Percentiles rank a stretch among this genome's conserved stretches.
Evolutionary conservation across 83 land plant species (phyloP).

Genomic region (Isoetes engelmannii): DNA sequence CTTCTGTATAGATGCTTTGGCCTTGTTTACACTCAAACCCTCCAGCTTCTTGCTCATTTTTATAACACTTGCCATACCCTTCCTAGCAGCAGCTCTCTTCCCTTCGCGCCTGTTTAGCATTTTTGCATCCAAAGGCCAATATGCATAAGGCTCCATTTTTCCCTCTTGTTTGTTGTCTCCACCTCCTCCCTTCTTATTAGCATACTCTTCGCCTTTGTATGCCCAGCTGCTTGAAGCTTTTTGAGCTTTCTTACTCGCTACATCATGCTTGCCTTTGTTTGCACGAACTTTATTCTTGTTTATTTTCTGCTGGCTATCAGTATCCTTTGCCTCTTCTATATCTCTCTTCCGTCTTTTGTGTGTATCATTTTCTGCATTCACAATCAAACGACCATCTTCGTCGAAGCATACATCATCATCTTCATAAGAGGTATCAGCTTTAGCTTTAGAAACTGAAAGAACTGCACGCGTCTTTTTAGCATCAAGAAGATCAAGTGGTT

Average conservation of each 20-base stretch:
- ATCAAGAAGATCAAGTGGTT: slow-evolving; percentile 89
- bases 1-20: slow-evolving; percentile 5
- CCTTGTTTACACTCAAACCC: slow-evolving; percentile 63
- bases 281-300: too few relatives aligned
- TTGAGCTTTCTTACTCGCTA: too few relatives aligned
- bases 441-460: slow-evolving; percentile 32
- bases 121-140: slow-evolving; percentile 97
- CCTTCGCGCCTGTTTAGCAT: slow-evolving; percentile 77
- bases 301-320: too few relatives aligned
- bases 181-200: slow-evolving; percentile 69
- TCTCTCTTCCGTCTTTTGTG: too few relatives aligned
- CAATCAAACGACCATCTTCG: slow-evolving; percentile 11
- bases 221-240: slow-evolving; percentile 71
- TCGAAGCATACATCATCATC: slow-evolving; percentile 6
- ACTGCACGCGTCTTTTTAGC: slow-evolving; percentile 50
- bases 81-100: slow-evolving; percentile 71
- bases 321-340: slow-evolving; percentile 17
- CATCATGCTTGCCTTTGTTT: too few relatives aligned
- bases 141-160: slow-evolving; percentile 97
- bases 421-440: not conserved
- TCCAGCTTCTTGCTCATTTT: slow-evolving; percentile 60
- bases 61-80: slow-evolving; percentile 81
- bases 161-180: slow-evolving; percentile 82
- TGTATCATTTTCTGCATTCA: too few relatives aligned
- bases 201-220: slow-evolving; percentile 81